phyloP scores from a whole-genome alignment of 306 rosid genomes.

The Alnus glutinosa region DNA sequence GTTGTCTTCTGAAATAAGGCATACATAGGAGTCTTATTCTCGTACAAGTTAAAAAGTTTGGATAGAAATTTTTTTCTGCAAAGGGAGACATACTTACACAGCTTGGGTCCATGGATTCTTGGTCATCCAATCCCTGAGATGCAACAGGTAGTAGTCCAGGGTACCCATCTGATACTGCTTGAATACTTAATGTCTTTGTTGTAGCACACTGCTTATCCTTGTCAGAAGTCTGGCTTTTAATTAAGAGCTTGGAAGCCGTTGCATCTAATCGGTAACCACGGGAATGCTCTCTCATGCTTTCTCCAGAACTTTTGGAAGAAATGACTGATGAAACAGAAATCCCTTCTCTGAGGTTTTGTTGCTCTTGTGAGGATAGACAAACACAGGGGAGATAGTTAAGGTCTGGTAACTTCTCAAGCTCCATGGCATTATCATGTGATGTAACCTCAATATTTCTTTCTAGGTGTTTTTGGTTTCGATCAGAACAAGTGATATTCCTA shows the following conservation, averaged over 20 bases:
- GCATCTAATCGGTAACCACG: slow-evolving; percentile 34
- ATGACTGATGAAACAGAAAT: slow-evolving; percentile 25
- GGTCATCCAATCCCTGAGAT: slow-evolving; percentile 24
- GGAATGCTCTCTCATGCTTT: slow-evolving; percentile 27
- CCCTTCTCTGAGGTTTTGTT: slow-evolving; percentile 30
- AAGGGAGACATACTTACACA: slow-evolving; percentile 54
- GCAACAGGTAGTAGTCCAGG: slow-evolving; percentile 35
- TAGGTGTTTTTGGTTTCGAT: slow-evolving; percentile 6
- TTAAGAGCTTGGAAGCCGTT: slow-evolving; percentile 30
- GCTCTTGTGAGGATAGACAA: slow-evolving; percentile 37
- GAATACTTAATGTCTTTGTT: slow-evolving; percentile 30
- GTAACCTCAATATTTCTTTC: slow-evolving; percentile 34
- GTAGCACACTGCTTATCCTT: slow-evolving; percentile 29
- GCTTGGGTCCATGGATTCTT: slow-evolving; percentile 27
- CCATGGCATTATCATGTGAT: slow-evolving; percentile 26
- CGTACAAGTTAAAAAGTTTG: slow-evolving; percentile 19
- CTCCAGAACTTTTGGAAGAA: slow-evolving; percentile 33
- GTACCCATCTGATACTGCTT: slow-evolving; percentile 32
- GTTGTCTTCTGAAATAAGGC: slow-evolving; percentile 50
- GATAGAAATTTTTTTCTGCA: background rate
- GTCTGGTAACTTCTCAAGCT: slow-evolving; percentile 31
- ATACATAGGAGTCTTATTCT: slow-evolving; percentile 21
- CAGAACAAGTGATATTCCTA: slow-evolving; percentile 27
- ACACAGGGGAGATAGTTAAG: slow-evolving; percentile 37
- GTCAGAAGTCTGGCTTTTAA: slow-evolving; percentile 46